phyloP scores from a whole-genome alignment of 345 rosid genomes.

The Rhodamnia rubescens region DNA sequence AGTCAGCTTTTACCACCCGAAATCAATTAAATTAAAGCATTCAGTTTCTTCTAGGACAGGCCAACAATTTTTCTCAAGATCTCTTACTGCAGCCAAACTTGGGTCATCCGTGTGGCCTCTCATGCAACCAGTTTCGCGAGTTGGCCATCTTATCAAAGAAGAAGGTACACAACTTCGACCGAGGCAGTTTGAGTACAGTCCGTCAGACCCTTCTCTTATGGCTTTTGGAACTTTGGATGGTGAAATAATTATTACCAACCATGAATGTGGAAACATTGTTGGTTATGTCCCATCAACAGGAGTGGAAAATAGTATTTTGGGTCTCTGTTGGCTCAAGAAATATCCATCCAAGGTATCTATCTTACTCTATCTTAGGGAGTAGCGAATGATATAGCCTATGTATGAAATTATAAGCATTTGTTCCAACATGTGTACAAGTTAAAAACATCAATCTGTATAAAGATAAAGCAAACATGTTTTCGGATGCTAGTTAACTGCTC shows the following conservation, averaged over 20 bases:
- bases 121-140: constrained; percentile 18
- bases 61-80: constrained; percentile 23
- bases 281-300: constrained; percentile 27
- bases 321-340: constrained; percentile 48
- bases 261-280: constrained; percentile 33
- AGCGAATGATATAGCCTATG: background rate
- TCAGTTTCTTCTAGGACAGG: constrained; percentile 11
- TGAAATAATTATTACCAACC: constrained; percentile 35
- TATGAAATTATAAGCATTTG: background rate
- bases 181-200: constrained; percentile 57
- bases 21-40: constrained; percentile 16
- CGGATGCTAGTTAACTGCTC: background rate
- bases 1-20: constrained; percentile 8
- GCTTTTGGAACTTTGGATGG: constrained; percentile 50
- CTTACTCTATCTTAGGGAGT: background rate
- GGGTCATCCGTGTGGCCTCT: constrained; percentile 37
- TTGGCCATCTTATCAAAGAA: constrained; percentile 16
- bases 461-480: background rate
- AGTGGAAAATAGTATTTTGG: constrained; percentile 26
- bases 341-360: constrained; percentile 37
- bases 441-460: background rate
- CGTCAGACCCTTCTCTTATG: constrained; percentile 34
- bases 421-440: background rate
- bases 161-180: constrained; percentile 31
- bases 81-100: constrained; percentile 38